A percentile compares a stretch with the other conserved stretches of the same genome.
These are phyloP conservation scores for Salix koriyanagi DNA, from an alignment of 345 rosid genomes.

Conservation along the genomic window DNA sequence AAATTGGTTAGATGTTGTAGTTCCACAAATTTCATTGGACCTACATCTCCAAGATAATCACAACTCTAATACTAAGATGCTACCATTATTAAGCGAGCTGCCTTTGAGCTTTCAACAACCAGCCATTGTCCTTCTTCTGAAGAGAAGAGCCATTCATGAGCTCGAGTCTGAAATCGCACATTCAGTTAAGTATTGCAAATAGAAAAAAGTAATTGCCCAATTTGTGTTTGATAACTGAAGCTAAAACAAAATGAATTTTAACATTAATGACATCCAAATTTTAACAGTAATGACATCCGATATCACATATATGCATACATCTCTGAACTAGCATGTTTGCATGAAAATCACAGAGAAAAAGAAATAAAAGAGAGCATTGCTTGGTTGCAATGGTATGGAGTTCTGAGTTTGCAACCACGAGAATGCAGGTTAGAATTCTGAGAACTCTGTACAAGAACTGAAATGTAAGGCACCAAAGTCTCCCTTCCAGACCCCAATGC, in stretches of 20 bases:
- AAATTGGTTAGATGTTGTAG: constrained; percentile 13
- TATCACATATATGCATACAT: neutral
- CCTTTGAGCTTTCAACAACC: constrained; percentile 73
- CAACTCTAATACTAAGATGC: constrained; percentile 1
- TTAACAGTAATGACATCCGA: neutral
- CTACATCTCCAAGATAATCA: neutral
- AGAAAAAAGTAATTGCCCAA: constrained; percentile 2
- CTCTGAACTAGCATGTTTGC: neutral
- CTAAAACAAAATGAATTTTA: neutral
- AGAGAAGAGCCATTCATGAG: constrained; percentile 95
- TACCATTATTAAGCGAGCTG: constrained; percentile 96
- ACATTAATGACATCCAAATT: neutral
- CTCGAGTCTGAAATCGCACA: constrained; percentile 66
- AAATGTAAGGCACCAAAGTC: too few relatives aligned
- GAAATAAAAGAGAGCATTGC: neutral
- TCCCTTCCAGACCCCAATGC: too few relatives aligned
- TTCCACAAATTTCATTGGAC: neutral
- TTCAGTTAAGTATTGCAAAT: constrained; percentile 27
- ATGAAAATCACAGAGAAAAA: neutral
- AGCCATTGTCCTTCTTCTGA: constrained; percentile 97
- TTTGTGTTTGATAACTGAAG: neutral
- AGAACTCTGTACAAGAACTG: too few relatives aligned
- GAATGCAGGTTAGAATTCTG: too few relatives aligned
- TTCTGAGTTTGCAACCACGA: too few relatives aligned
- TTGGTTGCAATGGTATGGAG: too few relatives aligned